These are phyloP conservation scores for Magnaporthales sp. DNA, from an alignment of 2,329 filamentous ascomycete species.

Conservation along the genomic window DNA sequence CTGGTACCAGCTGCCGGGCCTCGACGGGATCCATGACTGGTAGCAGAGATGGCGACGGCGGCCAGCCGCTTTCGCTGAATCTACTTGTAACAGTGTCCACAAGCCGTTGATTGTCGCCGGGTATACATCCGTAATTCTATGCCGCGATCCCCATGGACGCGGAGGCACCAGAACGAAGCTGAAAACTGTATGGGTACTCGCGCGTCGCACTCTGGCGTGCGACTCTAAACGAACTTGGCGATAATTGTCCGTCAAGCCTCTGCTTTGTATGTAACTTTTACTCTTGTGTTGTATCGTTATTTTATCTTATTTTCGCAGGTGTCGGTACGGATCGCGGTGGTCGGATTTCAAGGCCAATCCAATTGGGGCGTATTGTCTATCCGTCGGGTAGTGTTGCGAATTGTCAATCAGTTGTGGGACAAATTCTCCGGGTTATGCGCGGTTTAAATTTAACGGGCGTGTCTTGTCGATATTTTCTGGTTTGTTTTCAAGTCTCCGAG, in stretches of 20 bases:
- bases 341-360: not conserved
- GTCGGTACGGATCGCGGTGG: not conserved
- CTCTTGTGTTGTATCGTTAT: no score
- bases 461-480: not conserved
- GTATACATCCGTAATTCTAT: not conserved
- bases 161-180: not conserved
- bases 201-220: not conserved
- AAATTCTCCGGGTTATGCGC: not conserved
- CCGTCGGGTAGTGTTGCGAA: not conserved
- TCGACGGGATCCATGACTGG: conserved; percentile 8
- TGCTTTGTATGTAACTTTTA: not conserved
- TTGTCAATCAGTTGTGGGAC: not conserved
- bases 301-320: not conserved
- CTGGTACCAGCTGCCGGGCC: conserved; percentile 8
- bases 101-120: not conserved
- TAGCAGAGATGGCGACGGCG: conserved; percentile 6
- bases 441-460: not conserved
- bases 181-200: not conserved
- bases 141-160: not conserved
- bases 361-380: not conserved
- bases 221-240: not conserved
- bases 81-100: not conserved
- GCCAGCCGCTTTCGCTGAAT: conserved; percentile 1
- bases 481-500: not conserved
- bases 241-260: not conserved